Conservation (phyloP, 345 rosid species). For the Hypericum androsaemum region DNA sequence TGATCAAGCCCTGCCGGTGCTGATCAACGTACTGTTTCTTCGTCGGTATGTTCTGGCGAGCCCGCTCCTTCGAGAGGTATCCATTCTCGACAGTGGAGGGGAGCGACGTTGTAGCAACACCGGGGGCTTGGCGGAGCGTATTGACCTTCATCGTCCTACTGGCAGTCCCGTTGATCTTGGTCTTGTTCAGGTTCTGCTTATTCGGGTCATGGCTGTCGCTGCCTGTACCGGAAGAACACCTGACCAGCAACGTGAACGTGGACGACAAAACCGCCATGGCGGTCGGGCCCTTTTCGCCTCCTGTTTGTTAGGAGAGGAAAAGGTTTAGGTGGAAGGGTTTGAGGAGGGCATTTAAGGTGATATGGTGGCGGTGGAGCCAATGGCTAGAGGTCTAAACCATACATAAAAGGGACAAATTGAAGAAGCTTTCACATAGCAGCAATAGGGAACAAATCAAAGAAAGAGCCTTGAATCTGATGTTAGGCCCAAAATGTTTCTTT, state of each 20-base stretch:
- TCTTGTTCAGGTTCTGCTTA: conserved; percentile 20
- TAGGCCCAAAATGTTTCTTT: neutral
- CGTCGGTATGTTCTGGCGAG: conserved; percentile 47
- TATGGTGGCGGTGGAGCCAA: conserved; percentile 9
- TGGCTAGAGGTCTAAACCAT: neutral
- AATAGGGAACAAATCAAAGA: conserved; percentile 12
- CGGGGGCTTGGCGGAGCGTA: conserved; percentile 13
- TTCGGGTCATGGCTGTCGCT: conserved; percentile 12
- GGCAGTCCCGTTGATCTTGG: conserved; percentile 20
- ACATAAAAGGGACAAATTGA: conserved; percentile 1
- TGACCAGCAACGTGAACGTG: conserved; percentile 10
- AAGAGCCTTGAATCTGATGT: neutral
- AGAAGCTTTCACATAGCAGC: conserved; percentile 8
- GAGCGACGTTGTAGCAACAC: conserved; percentile 16
- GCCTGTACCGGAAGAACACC: conserved; percentile 14
- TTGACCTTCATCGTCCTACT: conserved; percentile 14
- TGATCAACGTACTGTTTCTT: conserved; percentile 48
- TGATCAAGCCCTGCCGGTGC: conserved; percentile 49
- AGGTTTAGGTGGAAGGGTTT: conserved; percentile 21
- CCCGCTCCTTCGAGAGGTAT: conserved; percentile 16
- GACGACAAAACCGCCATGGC: conserved; percentile 22
- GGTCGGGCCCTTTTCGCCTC: neutral
- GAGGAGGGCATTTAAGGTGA: conserved; percentile 20
- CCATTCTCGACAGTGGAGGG: conserved; percentile 19
- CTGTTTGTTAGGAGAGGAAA: neutral